Percentiles rank a stretch among this genome's conserved stretches.
These are phyloP conservation scores for Sporothrix curviconia DNA, from an alignment of 2,329 filamentous ascomycete species.

Conservation along the genomic window DNA sequence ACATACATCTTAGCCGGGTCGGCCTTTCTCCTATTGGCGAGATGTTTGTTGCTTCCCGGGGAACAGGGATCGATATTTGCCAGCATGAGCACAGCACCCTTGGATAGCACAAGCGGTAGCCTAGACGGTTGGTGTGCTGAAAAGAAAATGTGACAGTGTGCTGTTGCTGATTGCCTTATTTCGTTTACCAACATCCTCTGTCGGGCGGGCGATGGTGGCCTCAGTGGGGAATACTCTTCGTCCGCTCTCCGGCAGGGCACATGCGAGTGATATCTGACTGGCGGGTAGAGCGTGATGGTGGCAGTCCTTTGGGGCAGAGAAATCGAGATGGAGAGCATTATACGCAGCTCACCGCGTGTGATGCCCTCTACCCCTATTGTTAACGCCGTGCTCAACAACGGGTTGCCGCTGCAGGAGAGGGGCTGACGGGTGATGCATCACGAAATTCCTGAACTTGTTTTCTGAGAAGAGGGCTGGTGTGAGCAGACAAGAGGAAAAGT, in stretches of 20 bases:
- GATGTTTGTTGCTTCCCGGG: background rate
- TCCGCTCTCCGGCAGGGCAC: background rate
- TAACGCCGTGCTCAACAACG: background rate
- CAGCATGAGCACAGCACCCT: too few relatives aligned
- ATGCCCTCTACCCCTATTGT: background rate
- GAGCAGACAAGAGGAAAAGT: background rate
- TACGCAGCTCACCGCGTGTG: background rate
- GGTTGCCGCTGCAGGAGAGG: background rate
- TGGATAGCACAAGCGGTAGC: too few relatives aligned
- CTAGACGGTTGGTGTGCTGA: too few relatives aligned
- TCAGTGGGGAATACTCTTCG: background rate
- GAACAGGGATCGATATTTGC: background rate
- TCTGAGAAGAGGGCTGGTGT: background rate
- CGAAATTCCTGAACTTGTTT: too few relatives aligned
- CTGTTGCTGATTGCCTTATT: background rate
- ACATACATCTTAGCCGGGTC: too few relatives aligned
- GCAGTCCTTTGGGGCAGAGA: background rate
- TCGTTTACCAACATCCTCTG: background rate
- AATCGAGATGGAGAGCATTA: background rate
- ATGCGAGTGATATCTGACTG: conserved; percentile 4
- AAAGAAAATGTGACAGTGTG: too few relatives aligned
- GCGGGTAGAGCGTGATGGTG: background rate
- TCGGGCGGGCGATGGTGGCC: background rate
- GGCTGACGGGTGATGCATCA: too few relatives aligned
- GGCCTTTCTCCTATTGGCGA: background rate